Percentiles rank a stretch among this genome's conserved stretches.
These are phyloP conservation scores for Suillus plorans DNA, from an alignment of 768 basidiomycete genomes.

Conservation along the genomic window DNA sequence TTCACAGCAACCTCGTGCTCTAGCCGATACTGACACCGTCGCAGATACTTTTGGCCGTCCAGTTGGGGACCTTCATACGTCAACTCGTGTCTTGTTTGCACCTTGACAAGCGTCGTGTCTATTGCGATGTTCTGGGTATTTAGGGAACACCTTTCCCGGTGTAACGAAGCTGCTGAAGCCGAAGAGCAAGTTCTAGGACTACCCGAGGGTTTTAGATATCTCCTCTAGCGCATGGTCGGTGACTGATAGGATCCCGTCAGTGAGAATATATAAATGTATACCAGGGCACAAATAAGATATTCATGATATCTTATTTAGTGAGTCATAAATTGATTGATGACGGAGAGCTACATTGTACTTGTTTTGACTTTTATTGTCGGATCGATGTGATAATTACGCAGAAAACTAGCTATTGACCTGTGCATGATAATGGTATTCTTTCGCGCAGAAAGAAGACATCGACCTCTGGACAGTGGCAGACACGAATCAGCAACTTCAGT, in stretches of 20 bases:
- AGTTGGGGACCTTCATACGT: constrained; percentile 70
- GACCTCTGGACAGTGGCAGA: too few relatives aligned
- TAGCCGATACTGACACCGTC: neutral
- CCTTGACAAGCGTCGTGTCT: constrained; percentile 48
- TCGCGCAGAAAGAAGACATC: too few relatives aligned
- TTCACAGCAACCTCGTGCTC: constrained; percentile 19
- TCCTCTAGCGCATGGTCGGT: constrained; percentile 30
- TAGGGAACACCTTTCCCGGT: constrained; percentile 38
- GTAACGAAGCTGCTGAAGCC: constrained; percentile 39
- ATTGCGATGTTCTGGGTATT: constrained; percentile 51
- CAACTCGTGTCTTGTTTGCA: constrained; percentile 71
- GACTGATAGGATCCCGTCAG: neutral
- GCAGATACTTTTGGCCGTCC: constrained; percentile 63
- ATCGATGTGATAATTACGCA: neutral
- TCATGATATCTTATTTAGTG: neutral
- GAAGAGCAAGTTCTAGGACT: constrained; percentile 36
- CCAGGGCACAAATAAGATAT: neutral
- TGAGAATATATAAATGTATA: neutral
- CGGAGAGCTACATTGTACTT: neutral
- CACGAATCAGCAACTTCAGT: too few relatives aligned
- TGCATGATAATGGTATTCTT: too few relatives aligned
- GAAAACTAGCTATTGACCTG: too few relatives aligned
- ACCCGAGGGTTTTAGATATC: constrained; percentile 43
- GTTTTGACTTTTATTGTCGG: too few relatives aligned
- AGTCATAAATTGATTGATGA: neutral